Base-by-base conservation (phyloP, 2,329 filamentous ascomycete species). In the Geoglossum cookeanum region DNA sequence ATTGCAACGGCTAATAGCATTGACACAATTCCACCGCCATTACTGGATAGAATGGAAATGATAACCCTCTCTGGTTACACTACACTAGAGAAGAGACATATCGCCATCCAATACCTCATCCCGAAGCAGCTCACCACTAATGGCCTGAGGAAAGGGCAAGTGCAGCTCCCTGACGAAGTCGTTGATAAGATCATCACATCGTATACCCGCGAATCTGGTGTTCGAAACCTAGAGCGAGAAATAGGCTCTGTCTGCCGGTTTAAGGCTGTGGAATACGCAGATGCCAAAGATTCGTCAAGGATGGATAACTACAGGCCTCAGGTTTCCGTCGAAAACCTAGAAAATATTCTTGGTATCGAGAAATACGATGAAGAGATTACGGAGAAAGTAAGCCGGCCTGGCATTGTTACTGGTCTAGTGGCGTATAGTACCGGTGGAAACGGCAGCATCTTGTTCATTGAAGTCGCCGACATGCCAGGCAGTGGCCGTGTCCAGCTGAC, bases 401-500 rank as follows among this genome's bases (percentile, higher is more conserved):
- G 92, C 58, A 86, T 98, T 58, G 91, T 98, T 42, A 98, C 92
- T 0, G 92, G 92, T 13, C 82, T 98, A 35, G 92, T 98, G 15
- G 92, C 92, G 7, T 98, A 96, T 73, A 88, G 84, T 65, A 85
- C 84, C 3, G 91, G 92, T 55, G 89, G 89, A 53, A 91, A 96
- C 68, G 92, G 92, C 61, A 90, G 86, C 66, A 98, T 98, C 65
- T 78, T 98, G 58, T 98, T 98, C 75, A 98, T 98, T 64, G 92
- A 98, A 71, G 88, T 96, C 49, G 88, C 91, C 9, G 90, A 95
- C 67, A 97, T 97, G 89, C 92, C 92, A 0, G 92, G 92, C 48
- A 84, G 80, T 58, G 92, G 92, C 37, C 83, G 85, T 56, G 88
- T 98, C 39, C 92, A 97, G 71, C 81, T 98, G 30, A 98, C 92